Conservation (phyloP, 805 yeast genomes). For the Yamadazyma paraphyllophila region DNA sequence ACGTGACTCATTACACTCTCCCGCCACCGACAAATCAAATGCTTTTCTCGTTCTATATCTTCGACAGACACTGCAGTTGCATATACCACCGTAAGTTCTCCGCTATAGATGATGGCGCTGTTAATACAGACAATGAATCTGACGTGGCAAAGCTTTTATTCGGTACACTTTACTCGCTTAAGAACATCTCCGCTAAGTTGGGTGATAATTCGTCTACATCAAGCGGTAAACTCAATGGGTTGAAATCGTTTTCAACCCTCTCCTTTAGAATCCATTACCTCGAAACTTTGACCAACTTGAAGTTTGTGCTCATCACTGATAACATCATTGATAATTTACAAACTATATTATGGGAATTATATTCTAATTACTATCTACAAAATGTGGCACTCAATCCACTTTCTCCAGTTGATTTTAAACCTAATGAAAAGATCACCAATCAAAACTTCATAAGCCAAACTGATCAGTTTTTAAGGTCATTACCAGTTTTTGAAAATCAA, state of each 20-base stretch:
- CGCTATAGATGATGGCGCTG: conserved; percentile 16
- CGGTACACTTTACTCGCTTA: conserved; percentile 78
- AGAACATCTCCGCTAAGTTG: conserved; percentile 65
- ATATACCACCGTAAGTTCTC: conserved; percentile 69
- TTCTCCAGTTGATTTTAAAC: conserved; percentile 49
- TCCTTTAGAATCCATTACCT: conserved; percentile 74
- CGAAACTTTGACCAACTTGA: conserved; percentile 77
- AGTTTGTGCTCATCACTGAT: conserved; percentile 75
- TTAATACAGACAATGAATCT: conserved; percentile 56
- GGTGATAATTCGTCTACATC: conserved; percentile 26
- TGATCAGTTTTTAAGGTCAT: conserved; percentile 44
- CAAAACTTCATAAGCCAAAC: conserved; percentile 54
- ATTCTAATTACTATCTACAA: conserved; percentile 56
- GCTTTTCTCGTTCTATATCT: conserved; percentile 75
- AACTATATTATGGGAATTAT: conserved; percentile 54
- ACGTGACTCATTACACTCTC: not conserved
- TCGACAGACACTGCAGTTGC: conserved; percentile 89
- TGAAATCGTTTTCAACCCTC: conserved; percentile 65
- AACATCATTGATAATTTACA: conserved; percentile 54
- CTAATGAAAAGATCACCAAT: conserved; percentile 46
- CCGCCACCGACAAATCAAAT: not conserved
- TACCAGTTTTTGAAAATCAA: conserved; percentile 14
- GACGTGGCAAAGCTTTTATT: conserved; percentile 79
- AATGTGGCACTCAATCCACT: conserved; percentile 56
- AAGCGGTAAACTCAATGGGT: conserved; percentile 22